Base-by-base conservation (phyloP, 129 eudicot species). In the Saposhnikovia divaricata region DNA sequence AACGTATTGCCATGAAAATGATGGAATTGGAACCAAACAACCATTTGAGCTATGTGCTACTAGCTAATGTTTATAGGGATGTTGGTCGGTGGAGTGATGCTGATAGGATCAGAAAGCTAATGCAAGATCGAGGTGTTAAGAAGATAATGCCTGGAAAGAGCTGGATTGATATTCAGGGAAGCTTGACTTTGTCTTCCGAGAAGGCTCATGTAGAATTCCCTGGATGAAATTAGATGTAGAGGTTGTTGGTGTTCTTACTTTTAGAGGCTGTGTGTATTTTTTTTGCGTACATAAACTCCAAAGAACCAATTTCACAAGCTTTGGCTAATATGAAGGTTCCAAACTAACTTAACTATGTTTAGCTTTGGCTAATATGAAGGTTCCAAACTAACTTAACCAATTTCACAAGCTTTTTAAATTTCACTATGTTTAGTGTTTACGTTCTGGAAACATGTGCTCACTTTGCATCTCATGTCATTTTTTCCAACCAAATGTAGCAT, bases 281-380 rank as follows among this genome's bases (percentile, higher is more conserved):
- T 31, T 88, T 87, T 68, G 86, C 97, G 14, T 91, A 88, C 86
- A 80, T 87, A 78, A 91, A 86, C 85, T 79, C 90, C 39, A 93
- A 91, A 90, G 97, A 93, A 82, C 88, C 92, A 47, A 63, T 86
- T 82, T 91, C 93, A 50, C 96, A 93, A 90, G 97, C 96, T 79
- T 87, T 91, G 88, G 89, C 84, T 86, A 96, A 91, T 82, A 86
- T 93, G 82, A 93, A 91, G 98, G 98, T 93, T 81, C 76, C 25
- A 63, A 21, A 27, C 46, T 10, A 6, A n/a, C 31, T 74, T 44
- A 1, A 72, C 27, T 43, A 11, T 70, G 21, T 31, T 27, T 11
- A 66, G 21, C 96, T 79, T 87, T 91, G 88, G 89, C 84, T 86
- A 96, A 91, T 82, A 86, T 93, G 82, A 93, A 91, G 98, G 98